These are phyloP conservation scores for Yamadazyma taylorii DNA, from an alignment of 1,139 yeast genomes.

Conservation along the genomic window DNA sequence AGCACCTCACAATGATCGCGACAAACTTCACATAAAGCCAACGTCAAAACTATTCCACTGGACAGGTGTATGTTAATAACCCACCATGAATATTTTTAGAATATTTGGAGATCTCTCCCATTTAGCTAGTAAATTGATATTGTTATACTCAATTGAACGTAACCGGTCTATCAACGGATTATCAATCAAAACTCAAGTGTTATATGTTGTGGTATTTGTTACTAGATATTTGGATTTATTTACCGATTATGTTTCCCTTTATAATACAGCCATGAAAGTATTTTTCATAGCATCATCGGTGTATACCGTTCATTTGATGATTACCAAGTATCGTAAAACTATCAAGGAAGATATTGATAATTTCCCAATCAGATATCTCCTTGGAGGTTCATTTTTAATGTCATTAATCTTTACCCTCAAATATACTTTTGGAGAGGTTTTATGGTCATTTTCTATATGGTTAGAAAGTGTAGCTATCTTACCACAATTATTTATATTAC, in stretches of 20 bases:
- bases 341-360: conserved; percentile 60
- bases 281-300: conserved; percentile 73
- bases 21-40: not conserved
- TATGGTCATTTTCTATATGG: conserved; percentile 83
- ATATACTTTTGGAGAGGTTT: conserved; percentile 59
- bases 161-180: conserved; percentile 77
- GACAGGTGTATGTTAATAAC: no score
- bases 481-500: conserved; percentile 89
- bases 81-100: conserved; percentile 52
- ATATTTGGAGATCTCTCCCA: conserved; percentile 79
- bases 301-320: conserved; percentile 76
- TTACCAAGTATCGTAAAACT: conserved; percentile 56
- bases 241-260: conserved; percentile 60
- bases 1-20: not conserved
- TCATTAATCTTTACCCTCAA: conserved; percentile 67
- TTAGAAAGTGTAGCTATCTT: conserved; percentile 87
- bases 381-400: conserved; percentile 61
- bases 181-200: conserved; percentile 81
- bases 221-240: conserved; percentile 78
- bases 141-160: conserved; percentile 67
- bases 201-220: conserved; percentile 75
- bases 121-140: conserved; percentile 71
- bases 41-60: not conserved
- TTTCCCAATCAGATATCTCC: conserved; percentile 71
- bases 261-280: conserved; percentile 79